Base-by-base conservation (phyloP, 192 early-diverging fungal genomes). In the Rhizophagus clarus region DNA sequence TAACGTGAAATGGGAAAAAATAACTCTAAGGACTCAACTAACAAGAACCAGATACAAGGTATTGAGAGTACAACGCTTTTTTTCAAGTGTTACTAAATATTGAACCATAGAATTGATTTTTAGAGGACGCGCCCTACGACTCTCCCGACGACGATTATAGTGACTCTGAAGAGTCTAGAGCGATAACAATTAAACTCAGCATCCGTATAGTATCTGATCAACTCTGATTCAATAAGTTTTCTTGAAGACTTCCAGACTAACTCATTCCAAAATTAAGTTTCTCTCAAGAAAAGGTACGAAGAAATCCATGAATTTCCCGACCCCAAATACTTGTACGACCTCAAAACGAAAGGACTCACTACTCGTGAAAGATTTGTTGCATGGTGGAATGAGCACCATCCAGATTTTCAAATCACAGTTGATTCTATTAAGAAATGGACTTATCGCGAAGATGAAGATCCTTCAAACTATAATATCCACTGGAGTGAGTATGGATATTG, bases 201-300 rank as follows among this genome's bases (percentile, higher is more conserved):
- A 62, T 76, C 74, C 32, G 20, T 76, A 76, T 32, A 5, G 28
- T 76, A 63, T 76, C 61, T 76, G 11, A 76, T 76, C 9, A 14
- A 76, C 24, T 76, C 74, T 76, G 32, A 63, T 76, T 76, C 15
- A 76, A 17, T 45, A 76, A 62, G 74, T 34, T 76, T 76, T 62
- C 17, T 61, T 62, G 40, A 11, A 76, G 37, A 76, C 40, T 63
- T 2, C 45, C 28, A 56, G 1, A 76, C 60, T 76, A 76, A 63
- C 61, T 76, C 12, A 63, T 76, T 76, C 31, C 37, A 76, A 76
- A 62, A 76, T 76, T 75, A 75, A 75, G 74, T 61, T 76, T 76
- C 31, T 40, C 60, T 76, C 2, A 76, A 76, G 60, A 63, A 40
- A 76, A 37, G 0, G 20, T 76, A 76, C 7, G 32, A 76, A 62